Evolutionary conservation across 441 rosid genomes (phyloP), one percentile per base, ranked within the genome.

Genomic region (Erysimum cheiri): DNA sequence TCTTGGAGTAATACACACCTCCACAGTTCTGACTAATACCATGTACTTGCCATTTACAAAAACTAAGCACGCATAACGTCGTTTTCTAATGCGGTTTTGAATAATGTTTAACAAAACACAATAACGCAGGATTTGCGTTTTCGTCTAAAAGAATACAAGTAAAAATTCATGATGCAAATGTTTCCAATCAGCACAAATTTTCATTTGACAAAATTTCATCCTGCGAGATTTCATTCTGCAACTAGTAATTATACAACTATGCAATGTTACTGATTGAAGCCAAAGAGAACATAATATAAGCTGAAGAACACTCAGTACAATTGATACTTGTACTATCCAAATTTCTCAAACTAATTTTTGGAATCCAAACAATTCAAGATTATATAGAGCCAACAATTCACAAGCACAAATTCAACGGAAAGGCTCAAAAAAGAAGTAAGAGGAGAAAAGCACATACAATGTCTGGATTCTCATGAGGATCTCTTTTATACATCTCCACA

Each of bases 401-500:
- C 24, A 15, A 44, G 1, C 24, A 15, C 49, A 17, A 44, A 44
- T 7, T 4, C 28, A 48, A 48, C n/a, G 29, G 17, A 48, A 48
- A 5, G 29, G 6, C 22, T 4, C 5, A 46, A 46, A 46, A 17
- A 3, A 4, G 6, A 6, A 31, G 33, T 4, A 4, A 4, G 6
- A 8, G 6, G 13, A 52, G 46, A 5, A 46, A 67, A 22, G 22
- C 8, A n/a, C 84, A 70, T 85, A 93, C 98, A 82, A 87, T 85
- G 77, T 92, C 96, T 10, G 93, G 93, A 46, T 78, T 82, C 69
- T 89, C 92, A n/a, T 87, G 95, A 66, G 98, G 97, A 78, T 93
- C 93, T 62, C 91, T 86, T 76, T 84, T 93, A 77, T 89, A 91
- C 98, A 93, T 85, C 85, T 85, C 82, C n/a, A 93, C 95, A 48